phyloP scores from a whole-genome alignment of 345 rosid species.

The Aurinia saxatilis region DNA sequence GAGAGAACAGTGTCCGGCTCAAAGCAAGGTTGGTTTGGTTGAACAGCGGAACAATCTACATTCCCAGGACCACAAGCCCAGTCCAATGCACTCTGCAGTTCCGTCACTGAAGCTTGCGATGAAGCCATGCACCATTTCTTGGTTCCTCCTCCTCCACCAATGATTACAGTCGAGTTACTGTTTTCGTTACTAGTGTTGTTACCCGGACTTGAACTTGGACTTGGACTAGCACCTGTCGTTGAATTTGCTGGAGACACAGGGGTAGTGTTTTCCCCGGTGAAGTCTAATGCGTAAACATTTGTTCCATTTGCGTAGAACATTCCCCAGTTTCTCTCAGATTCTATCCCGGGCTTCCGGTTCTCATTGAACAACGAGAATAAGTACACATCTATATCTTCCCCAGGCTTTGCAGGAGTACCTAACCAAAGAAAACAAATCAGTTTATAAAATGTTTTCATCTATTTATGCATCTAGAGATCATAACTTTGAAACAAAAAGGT shows the following conservation, averaged over 20 bases:
- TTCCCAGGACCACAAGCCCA: constrained; percentile 95
- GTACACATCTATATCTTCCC: constrained; percentile 66
- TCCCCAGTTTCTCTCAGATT: constrained; percentile 93
- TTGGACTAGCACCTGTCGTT: constrained; percentile 41
- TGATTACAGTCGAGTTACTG: constrained; percentile 9
- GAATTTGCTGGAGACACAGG: constrained; percentile 36
- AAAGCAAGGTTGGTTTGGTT: constrained; percentile 87
- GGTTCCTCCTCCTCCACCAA: constrained; percentile 16
- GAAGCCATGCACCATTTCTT: constrained; percentile 85
- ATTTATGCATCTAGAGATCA: background rate
- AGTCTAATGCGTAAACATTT: constrained; percentile 65
- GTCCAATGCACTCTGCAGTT: constrained; percentile 68
- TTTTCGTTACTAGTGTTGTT: constrained; percentile 10
- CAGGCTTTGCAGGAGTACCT: constrained; percentile 81
- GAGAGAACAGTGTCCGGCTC: constrained; percentile 81
- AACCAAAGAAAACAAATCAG: background rate
- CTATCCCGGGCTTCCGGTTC: constrained; percentile 78
- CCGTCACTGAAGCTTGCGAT: constrained; percentile 51
- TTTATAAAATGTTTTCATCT: background rate
- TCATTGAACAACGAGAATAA: constrained; percentile 88
- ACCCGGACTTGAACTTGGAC: constrained; percentile 27
- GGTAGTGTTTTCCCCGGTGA: constrained; percentile 53
- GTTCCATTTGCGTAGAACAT: constrained; percentile 75
- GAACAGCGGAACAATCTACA: constrained; percentile 90
- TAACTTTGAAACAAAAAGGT: background rate